These are phyloP conservation scores for Phytophthora pistaciae DNA, from an alignment of 352 stramenopile species.

Conservation along the genomic window DNA sequence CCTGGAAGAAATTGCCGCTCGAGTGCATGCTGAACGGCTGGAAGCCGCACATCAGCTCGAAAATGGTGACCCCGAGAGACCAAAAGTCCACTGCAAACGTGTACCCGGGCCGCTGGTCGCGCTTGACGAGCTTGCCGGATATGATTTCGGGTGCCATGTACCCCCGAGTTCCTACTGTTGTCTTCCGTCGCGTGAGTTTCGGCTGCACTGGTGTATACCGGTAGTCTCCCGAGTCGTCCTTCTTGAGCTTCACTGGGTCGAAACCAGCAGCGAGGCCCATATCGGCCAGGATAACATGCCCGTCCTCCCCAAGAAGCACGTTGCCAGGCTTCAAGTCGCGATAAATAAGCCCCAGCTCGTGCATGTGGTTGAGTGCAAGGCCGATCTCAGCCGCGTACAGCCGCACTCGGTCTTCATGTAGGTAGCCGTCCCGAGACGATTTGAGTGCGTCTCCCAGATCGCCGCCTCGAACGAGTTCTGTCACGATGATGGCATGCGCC, in stretches of 20 bases:
- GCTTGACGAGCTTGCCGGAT: slow-evolving; percentile 83
- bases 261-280: slow-evolving; percentile 87
- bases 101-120: slow-evolving; percentile 82
- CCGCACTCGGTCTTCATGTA: slow-evolving; percentile 79
- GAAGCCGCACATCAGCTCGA: slow-evolving; percentile 90
- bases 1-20: slow-evolving; percentile 79
- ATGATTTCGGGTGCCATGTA: slow-evolving; percentile 95
- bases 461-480: slow-evolving; percentile 84
- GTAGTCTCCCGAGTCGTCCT: slow-evolving; percentile 49
- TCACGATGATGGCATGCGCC: slow-evolving; percentile 89
- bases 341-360: slow-evolving; percentile 89
- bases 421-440: slow-evolving; percentile 65
- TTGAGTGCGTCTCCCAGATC: slow-evolving; percentile 86
- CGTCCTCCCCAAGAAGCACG: slow-evolving; percentile 88
- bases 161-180: slow-evolving; percentile 87
- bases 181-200: slow-evolving; percentile 78
- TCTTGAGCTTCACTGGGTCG: slow-evolving; percentile 61
- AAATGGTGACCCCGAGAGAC: slow-evolving; percentile 88
- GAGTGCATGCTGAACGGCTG: slow-evolving; percentile 84
- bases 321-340: slow-evolving; percentile 92
- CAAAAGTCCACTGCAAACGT: slow-evolving; percentile 83
- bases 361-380: slow-evolving; percentile 89
- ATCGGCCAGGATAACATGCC: slow-evolving; percentile 91
- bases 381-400: slow-evolving; percentile 90
- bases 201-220: slow-evolving; percentile 64